These are phyloP conservation scores for Cyberlindnera subsufficiens DNA, from an alignment of 805 yeast genomes.

Conservation along the genomic window DNA sequence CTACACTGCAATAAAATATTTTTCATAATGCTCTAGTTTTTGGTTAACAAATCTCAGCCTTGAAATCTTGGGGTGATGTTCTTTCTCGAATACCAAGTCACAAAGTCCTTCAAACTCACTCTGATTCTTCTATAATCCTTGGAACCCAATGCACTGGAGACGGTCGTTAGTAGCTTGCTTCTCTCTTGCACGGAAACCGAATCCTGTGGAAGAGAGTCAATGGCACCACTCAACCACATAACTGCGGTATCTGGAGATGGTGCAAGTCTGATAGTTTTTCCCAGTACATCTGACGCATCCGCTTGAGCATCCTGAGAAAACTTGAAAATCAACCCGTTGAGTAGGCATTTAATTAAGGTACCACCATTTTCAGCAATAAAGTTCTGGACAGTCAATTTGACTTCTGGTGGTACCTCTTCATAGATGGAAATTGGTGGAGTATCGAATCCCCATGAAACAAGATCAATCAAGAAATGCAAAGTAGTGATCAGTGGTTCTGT, in stretches of 20 bases:
- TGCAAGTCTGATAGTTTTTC: conserved; percentile 54
- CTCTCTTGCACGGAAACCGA: conserved; percentile 64
- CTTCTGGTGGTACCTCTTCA: conserved; percentile 47
- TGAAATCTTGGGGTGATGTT: conserved; percentile 47
- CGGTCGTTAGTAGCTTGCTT: conserved; percentile 49
- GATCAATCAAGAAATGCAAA: conserved; percentile 74
- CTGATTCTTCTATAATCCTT: conserved; percentile 73
- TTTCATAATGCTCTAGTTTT: too few species aligned
- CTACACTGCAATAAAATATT: too few species aligned
- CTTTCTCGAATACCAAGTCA: conserved; percentile 77
- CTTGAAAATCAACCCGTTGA: conserved; percentile 63
- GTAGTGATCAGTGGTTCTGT: conserved; percentile 65
- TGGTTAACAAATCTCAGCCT: conserved; percentile 2
- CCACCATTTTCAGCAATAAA: conserved; percentile 53
- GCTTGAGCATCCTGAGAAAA: conserved; percentile 65
- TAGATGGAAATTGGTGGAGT: conserved; percentile 73
- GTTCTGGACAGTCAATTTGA: conserved; percentile 42
- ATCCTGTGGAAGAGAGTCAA: conserved; percentile 54
- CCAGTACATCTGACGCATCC: conserved; percentile 71
- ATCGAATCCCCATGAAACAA: conserved; percentile 78
- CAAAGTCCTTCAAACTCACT: conserved; percentile 66
- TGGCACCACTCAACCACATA: conserved; percentile 56
- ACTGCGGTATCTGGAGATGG: conserved; percentile 30
- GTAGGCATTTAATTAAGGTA: conserved; percentile 40
- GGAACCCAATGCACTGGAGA: conserved; percentile 55